Evolutionary conservation across 2,329 filamentous ascomycete species (phyloP).

Genomic region (Thelonectria blattea): DNA sequence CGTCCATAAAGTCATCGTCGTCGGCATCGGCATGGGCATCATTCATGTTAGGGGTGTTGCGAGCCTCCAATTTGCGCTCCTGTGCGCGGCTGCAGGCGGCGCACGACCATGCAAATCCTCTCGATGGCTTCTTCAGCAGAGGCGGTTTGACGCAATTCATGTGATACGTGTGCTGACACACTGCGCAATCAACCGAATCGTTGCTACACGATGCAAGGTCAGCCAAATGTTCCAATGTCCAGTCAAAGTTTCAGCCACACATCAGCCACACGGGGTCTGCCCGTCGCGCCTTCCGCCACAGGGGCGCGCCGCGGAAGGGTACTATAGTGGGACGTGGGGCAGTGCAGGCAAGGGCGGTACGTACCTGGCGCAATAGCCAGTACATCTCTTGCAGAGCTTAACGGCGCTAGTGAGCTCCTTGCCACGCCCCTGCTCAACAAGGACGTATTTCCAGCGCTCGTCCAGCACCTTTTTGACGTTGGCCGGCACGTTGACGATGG

Average conservation of each 20-base stretch:
- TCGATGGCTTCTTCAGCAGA: slow-evolving; percentile 91
- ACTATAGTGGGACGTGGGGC: slow-evolving; percentile 27
- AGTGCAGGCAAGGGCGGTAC: slow-evolving; percentile 37
- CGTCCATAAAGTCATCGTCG: slow-evolving; percentile 67
- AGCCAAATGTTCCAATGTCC: slow-evolving; percentile 23
- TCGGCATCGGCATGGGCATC: slow-evolving; percentile 72
- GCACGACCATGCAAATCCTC: slow-evolving; percentile 98
- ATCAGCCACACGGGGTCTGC: slow-evolving; percentile 1
- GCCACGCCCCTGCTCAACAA: slow-evolving; percentile 90
- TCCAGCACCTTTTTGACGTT: slow-evolving; percentile 95
- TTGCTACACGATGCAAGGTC: slow-evolving; percentile 63
- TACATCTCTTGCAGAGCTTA: slow-evolving; percentile 94
- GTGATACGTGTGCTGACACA: slow-evolving; percentile 94
- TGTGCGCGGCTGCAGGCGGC: slow-evolving; percentile 95
- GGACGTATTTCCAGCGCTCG: slow-evolving; percentile 94
- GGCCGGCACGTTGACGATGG: slow-evolving; percentile 94
- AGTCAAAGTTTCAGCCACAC: slow-evolving; percentile 5
- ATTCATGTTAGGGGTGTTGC: slow-evolving; percentile 78
- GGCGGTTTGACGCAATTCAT: slow-evolving; percentile 97
- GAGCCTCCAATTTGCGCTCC: slow-evolving; percentile 88
- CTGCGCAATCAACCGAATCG: slow-evolving; percentile 96
- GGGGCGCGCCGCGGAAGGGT: too few species aligned
- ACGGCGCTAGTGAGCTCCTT: slow-evolving; percentile 96
- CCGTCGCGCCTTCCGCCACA: slow-evolving; percentile 5
- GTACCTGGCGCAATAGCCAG: slow-evolving; percentile 88